Evolutionary conservation across 2,329 filamentous ascomycete species (phyloP).

Genomic region (Penicillium expansum): DNA sequence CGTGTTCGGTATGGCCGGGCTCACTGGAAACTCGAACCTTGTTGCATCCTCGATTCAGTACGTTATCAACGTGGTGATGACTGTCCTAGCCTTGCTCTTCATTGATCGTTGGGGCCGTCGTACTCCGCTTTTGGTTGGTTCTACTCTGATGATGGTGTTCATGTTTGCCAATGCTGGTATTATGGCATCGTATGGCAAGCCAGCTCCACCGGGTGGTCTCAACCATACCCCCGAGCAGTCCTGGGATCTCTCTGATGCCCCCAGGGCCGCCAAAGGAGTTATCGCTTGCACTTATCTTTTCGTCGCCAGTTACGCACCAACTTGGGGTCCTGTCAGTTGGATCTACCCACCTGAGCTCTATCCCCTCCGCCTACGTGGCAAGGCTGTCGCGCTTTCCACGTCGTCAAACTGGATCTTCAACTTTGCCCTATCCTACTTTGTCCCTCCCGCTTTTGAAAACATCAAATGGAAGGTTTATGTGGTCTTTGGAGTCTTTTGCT

Average conservation of each 20-base stretch:
- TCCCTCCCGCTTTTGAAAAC: constrained; percentile 56
- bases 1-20: constrained; percentile 69
- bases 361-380: constrained; percentile 61
- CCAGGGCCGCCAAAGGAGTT: constrained; percentile 61
- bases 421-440: constrained; percentile 55
- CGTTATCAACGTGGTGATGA: constrained; percentile 77
- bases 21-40: constrained; percentile 59
- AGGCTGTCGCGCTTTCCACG: constrained; percentile 61
- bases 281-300: constrained; percentile 72
- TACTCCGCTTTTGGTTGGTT: constrained; percentile 61
- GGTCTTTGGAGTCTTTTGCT: constrained; percentile 71
- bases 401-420: constrained; percentile 64
- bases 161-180: constrained; percentile 46
- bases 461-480: constrained; percentile 64
- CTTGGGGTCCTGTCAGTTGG: constrained; percentile 61
- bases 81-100: constrained; percentile 71
- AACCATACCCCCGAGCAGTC: constrained; percentile 35
- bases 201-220: constrained; percentile 44
- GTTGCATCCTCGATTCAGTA: constrained; percentile 69
- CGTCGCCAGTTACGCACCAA: constrained; percentile 65
- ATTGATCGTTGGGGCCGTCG: constrained; percentile 76
- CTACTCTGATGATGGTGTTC: constrained; percentile 57
- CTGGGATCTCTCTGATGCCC: constrained; percentile 38
- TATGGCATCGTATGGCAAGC: constrained; percentile 38
- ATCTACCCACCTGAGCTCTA: constrained; percentile 63